Conservation (phyloP, 345 rosid genomes). For the Physaria fendleri region DNA sequence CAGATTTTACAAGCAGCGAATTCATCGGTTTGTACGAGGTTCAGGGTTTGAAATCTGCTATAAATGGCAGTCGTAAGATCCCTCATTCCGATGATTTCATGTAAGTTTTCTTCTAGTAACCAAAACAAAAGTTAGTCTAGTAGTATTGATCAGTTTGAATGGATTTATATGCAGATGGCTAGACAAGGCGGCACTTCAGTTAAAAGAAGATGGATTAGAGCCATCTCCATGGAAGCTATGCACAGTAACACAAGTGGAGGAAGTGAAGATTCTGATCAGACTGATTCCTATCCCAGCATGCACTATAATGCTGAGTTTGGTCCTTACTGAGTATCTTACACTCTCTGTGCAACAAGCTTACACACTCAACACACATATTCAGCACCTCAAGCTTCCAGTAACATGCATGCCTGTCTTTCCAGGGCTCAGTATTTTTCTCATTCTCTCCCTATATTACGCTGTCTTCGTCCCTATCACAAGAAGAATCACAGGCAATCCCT, state of each 20-base stretch:
- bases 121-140: neutral
- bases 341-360: constrained; percentile 90
- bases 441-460: constrained; percentile 64
- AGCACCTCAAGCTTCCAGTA: constrained; percentile 68
- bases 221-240: constrained; percentile 87
- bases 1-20: constrained; percentile 61
- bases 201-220: constrained; percentile 64
- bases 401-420: constrained; percentile 96
- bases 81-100: constrained; percentile 61
- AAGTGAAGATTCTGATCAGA: constrained; percentile 73
- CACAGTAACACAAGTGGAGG: constrained; percentile 90
- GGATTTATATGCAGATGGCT: constrained; percentile 42
- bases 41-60: constrained; percentile 62
- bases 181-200: constrained; percentile 83
- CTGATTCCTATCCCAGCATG: constrained; percentile 75
- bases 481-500: constrained; percentile 78
- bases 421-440: constrained; percentile 72
- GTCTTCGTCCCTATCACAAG: constrained; percentile 65
- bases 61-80: constrained; percentile 80
- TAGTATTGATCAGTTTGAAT: neutral
- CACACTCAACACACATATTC: constrained; percentile 66
- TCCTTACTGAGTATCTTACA: constrained; percentile 74
- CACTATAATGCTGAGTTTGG: constrained; percentile 55
- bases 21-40: constrained; percentile 69
- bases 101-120: constrained; percentile 26